These are phyloP conservation scores for Chaetomiaceae sp. DNA, from an alignment of 2,329 filamentous ascomycete species.

Conservation along the genomic window DNA sequence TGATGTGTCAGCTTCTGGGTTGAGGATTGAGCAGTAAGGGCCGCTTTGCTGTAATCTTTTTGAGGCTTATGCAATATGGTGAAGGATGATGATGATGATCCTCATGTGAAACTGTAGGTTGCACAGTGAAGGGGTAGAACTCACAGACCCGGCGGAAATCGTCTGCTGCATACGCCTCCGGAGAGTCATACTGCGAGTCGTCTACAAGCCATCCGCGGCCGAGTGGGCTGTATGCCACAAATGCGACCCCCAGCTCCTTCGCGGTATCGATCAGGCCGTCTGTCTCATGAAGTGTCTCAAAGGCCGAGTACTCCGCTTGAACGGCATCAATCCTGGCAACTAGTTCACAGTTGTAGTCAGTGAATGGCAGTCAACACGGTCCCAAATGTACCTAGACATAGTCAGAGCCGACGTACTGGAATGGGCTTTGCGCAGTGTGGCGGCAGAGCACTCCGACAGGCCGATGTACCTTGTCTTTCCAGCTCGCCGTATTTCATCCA, in stretches of 20 bases:
- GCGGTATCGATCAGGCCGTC: slow-evolving; percentile 4
- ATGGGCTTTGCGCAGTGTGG: slow-evolving; percentile 5
- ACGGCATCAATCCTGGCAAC: too few species aligned
- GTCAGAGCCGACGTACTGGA: background rate
- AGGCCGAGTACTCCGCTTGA: too few species aligned
- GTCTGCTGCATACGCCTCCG: background rate
- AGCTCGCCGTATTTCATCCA: background rate
- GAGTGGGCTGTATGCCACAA: slow-evolving; percentile 1
- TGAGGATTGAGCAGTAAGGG: background rate
- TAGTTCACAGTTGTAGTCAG: too few species aligned
- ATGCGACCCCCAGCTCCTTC: slow-evolving; percentile 1
- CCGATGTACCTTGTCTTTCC: slow-evolving; percentile 6
- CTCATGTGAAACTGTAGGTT: too few species aligned
- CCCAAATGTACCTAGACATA: too few species aligned
- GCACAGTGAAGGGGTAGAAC: too few species aligned
- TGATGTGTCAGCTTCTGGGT: background rate
- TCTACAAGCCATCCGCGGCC: slow-evolving; percentile 6
- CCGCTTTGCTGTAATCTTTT: too few species aligned
- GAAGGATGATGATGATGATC: too few species aligned
- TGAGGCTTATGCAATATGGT: too few species aligned
- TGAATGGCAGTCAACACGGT: too few species aligned
- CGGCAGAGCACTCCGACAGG: slow-evolving; percentile 5
- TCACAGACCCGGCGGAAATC: slow-evolving; percentile 1
- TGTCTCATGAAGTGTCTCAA: background rate
- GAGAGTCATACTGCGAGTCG: slow-evolving; percentile 1